Evolutionary conservation across 1,139 yeast genomes (phyloP).

Genomic region (Saccharomycopsis hybrid): DNA sequence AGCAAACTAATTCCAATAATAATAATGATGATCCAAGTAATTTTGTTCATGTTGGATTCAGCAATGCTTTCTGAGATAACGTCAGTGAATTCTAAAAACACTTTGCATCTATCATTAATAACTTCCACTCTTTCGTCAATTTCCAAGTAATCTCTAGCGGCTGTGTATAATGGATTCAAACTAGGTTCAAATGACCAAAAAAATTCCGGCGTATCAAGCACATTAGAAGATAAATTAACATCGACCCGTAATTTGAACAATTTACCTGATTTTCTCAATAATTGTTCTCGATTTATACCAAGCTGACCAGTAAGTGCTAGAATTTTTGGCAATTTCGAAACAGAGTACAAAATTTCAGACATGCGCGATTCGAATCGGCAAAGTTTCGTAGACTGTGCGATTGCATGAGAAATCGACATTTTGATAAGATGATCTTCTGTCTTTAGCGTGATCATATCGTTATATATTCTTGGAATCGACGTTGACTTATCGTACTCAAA

Average conservation of each 20-base stretch:
- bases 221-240: constrained; percentile 84
- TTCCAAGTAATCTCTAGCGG: constrained; percentile 87
- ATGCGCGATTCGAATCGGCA: constrained; percentile 88
- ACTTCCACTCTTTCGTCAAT: constrained; percentile 93
- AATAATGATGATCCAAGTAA: constrained; percentile 84
- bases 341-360: constrained; percentile 76
- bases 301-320: constrained; percentile 84
- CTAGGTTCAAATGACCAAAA: constrained; percentile 98
- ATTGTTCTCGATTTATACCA: constrained; percentile 71
- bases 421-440: constrained; percentile 91
- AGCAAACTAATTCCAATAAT: constrained; percentile 73
- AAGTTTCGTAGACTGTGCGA: constrained; percentile 91
- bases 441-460: constrained; percentile 87
- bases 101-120: constrained; percentile 87
- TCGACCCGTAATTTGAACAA: constrained; percentile 86
- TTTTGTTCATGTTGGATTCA: constrained; percentile 83
- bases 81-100: constrained; percentile 87
- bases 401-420: constrained; percentile 90
- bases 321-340: constrained; percentile 81
- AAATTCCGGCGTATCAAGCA: constrained; percentile 90
- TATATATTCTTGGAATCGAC: constrained; percentile 82
- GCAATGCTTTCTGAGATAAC: constrained; percentile 91
- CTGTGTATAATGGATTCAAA: constrained; percentile 82
- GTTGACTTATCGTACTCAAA: constrained; percentile 82
- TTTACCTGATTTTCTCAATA: constrained; percentile 82